Evolutionary conservation across 148 eudicot species (phyloP).

Genomic region (Talinum fruticosum): DNA sequence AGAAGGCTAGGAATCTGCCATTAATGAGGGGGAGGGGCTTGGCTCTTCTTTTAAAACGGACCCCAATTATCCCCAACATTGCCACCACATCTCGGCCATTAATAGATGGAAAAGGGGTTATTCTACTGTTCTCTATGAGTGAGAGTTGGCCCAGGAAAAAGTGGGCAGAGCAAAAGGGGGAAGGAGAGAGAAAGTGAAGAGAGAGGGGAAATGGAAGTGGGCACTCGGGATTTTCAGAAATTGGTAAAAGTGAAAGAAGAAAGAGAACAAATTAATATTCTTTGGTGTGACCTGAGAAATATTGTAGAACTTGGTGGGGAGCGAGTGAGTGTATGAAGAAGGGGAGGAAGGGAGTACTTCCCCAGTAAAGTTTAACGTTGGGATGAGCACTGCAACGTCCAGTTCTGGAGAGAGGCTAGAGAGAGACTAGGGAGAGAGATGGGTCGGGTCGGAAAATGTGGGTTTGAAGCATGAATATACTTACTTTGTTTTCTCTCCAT

Average conservation of each 20-base stretch:
- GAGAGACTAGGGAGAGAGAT: not conserved
- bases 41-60: not conserved
- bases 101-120: slow-evolving; percentile 4
- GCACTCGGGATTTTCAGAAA: slow-evolving; percentile 1
- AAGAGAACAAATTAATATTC: not conserved
- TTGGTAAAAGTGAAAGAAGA: not conserved
- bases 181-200: not conserved
- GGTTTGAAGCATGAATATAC: not conserved
- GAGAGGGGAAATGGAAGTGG: not conserved
- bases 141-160: slow-evolving; percentile 17
- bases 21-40: not conserved
- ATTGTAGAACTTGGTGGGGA: not conserved
- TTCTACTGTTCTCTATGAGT: not conserved
- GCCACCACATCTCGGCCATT: not conserved
- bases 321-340: not conserved
- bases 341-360: not conserved
- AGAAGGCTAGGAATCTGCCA: not conserved
- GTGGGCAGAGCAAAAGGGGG: slow-evolving; percentile 6
- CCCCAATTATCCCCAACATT: not conserved
- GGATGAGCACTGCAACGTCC: slow-evolving; percentile 9
- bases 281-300: not conserved
- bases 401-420: too few relatives aligned
- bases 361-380: slow-evolving; percentile 2
- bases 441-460: not conserved
- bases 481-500: not conserved